phyloP scores from a whole-genome alignment of 306 rosid genomes.

The Sophora flavescens region DNA sequence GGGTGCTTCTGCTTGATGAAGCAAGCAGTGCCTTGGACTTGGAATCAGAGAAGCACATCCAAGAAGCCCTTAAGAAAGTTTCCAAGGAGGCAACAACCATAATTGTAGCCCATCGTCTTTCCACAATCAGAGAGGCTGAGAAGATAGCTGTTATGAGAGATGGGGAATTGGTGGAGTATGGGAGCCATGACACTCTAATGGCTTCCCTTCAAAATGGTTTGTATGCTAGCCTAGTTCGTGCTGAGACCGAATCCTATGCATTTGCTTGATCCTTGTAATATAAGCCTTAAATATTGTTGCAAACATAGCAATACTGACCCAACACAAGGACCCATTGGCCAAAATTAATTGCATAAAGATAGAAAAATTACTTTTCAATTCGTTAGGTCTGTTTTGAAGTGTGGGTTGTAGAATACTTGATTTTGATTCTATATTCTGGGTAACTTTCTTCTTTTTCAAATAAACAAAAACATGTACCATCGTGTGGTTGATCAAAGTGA shows the following conservation, averaged over 20 bases:
- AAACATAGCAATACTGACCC: constrained; percentile 1
- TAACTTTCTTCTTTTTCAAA: constrained; percentile 28
- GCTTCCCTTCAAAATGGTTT: constrained; percentile 64
- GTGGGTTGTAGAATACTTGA: not conserved
- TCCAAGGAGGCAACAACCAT: constrained; percentile 70
- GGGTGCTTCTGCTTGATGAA: constrained; percentile 82
- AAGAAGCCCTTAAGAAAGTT: constrained; percentile 67
- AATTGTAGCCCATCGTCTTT: constrained; percentile 82
- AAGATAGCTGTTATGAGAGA: constrained; percentile 77
- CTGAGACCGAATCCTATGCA: constrained; percentile 82
- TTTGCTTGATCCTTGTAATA: constrained; percentile 51
- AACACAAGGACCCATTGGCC: not conserved
- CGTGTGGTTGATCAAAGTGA: too few relatives aligned
- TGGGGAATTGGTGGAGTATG: constrained; percentile 77
- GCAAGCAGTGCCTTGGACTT: constrained; percentile 93
- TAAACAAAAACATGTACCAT: constrained; percentile 14
- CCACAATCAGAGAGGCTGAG: constrained; percentile 76
- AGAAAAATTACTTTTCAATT: constrained; percentile 3
- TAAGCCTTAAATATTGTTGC: constrained; percentile 19
- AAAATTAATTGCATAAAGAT: constrained; percentile 18
- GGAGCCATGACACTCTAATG: constrained; percentile 76
- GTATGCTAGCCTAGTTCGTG: constrained; percentile 73
- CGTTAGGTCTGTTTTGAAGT: constrained; percentile 7
- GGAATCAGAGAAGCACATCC: constrained; percentile 83
- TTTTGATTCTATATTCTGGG: not conserved